Evolutionary conservation across 495 filamentous ascomycete genomes (phyloP).

Genomic region (Penicillium subrubescens): DNA sequence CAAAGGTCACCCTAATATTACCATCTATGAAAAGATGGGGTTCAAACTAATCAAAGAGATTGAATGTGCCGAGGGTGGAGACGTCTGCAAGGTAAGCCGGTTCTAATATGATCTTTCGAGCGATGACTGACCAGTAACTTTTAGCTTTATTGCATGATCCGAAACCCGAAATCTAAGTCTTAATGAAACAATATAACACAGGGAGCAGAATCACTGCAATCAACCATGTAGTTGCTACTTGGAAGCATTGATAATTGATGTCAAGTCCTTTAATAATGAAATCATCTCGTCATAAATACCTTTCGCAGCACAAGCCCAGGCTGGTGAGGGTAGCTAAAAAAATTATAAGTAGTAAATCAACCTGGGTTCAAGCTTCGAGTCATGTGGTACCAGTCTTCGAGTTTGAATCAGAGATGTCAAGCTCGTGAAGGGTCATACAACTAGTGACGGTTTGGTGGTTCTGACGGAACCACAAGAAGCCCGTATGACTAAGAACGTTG

Average conservation of each 20-base stretch:
- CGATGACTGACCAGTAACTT: constrained; percentile 7
- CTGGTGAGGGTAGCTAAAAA: not conserved
- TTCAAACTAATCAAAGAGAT: constrained; percentile 64
- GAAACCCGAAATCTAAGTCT: constrained; percentile 21
- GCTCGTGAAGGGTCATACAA: not conserved
- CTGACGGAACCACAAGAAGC: no score
- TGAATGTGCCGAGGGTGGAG: constrained; percentile 60
- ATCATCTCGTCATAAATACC: not conserved
- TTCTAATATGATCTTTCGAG: not conserved
- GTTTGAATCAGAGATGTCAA: not conserved
- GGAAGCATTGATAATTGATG: not conserved
- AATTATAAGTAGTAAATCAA: not conserved
- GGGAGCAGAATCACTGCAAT: not conserved
- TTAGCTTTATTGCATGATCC: constrained; percentile 34
- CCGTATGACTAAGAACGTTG: no score
- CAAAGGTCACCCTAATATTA: constrained; percentile 61
- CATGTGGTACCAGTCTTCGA: not conserved
- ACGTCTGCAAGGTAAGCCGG: constrained; percentile 41
- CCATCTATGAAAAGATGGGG: constrained; percentile 67
- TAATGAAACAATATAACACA: not conserved
- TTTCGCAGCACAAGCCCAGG: not conserved
- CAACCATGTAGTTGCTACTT: not conserved
- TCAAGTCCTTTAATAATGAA: not conserved
- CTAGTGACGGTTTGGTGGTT: not conserved
- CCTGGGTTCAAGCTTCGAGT: not conserved